Evolutionary conservation across 1,139 yeast genomes (phyloP).

Genomic region (Meyerozyma athensensis): DNA sequence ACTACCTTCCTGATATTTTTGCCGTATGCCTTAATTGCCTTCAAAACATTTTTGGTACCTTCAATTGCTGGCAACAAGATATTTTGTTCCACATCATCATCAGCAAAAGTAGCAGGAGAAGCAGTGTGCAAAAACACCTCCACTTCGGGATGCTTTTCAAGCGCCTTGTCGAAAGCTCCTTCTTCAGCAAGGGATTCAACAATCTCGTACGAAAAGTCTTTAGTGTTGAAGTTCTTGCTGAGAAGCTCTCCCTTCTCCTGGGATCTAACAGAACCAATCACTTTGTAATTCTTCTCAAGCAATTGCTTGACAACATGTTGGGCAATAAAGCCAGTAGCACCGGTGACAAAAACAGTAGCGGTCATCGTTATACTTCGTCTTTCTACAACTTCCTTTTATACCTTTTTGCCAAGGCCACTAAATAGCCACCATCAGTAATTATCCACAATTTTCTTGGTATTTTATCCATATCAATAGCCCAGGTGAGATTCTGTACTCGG

Average conservation of each 20-base stretch:
- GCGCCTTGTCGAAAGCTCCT: slow-evolving; percentile 6
- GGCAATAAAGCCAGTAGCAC: slow-evolving; percentile 59
- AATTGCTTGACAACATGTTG: slow-evolving; percentile 40
- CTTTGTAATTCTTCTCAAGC: slow-evolving; percentile 10
- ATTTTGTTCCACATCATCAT: slow-evolving; percentile 4
- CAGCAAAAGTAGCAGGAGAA: slow-evolving; percentile 5
- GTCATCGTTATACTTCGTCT: too few species aligned
- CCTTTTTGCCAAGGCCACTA: too few species aligned
- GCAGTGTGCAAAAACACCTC: slow-evolving; percentile 8
- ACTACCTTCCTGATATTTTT: slow-evolving; percentile 5
- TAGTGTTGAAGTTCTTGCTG: slow-evolving; percentile 6
- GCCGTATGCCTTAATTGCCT: slow-evolving; percentile 4
- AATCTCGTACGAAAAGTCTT: slow-evolving; percentile 7
- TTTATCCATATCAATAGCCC: too few species aligned
- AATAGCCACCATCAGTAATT: too few species aligned
- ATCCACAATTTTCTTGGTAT: too few species aligned
- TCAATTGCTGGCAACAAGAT: slow-evolving; percentile 4
- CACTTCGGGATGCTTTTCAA: slow-evolving; percentile 6
- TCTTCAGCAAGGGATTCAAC: slow-evolving; percentile 7
- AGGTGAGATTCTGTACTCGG: too few species aligned
- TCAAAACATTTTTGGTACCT: too few species aligned
- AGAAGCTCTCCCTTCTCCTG: slow-evolving; percentile 12
- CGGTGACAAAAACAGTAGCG: slow-evolving; percentile 44
- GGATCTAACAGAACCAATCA: slow-evolving; percentile 12
- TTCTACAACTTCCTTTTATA: too few species aligned